phyloP scores from a whole-genome alignment of 768 basidiomycete genomes.

The Boletus tylopilopsis region DNA sequence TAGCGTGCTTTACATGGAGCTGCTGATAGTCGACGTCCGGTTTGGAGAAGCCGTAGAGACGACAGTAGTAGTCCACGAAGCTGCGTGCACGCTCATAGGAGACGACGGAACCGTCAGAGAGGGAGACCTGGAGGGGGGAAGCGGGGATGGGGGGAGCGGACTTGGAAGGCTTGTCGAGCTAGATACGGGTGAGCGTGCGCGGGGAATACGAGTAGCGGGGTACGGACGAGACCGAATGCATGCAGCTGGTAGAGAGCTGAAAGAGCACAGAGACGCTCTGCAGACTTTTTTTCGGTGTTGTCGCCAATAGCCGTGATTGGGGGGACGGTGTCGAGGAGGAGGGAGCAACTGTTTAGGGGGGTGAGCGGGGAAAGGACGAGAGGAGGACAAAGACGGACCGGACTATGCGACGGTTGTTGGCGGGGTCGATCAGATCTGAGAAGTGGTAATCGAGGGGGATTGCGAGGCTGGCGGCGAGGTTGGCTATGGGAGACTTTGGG shows the following conservation, averaged over 20 bases:
- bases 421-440: slow-evolving; percentile 11
- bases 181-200: not conserved
- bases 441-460: slow-evolving; percentile 17
- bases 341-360: slow-evolving; percentile 15
- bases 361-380: slow-evolving; percentile 3
- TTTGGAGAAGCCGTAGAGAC: slow-evolving; percentile 65
- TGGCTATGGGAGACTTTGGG: slow-evolving; percentile 51
- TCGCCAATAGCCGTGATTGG: slow-evolving; percentile 62
- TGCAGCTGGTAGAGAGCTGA: slow-evolving; percentile 72
- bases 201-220: not conserved
- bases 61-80: slow-evolving; percentile 96
- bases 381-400: slow-evolving; percentile 14
- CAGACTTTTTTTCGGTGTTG: slow-evolving; percentile 51
- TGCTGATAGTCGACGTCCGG: slow-evolving; percentile 64
- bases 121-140: slow-evolving; percentile 23
- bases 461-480: slow-evolving; percentile 28
- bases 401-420: slow-evolving; percentile 12
- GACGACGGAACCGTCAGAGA: slow-evolving; percentile 65
- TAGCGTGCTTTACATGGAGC: slow-evolving; percentile 17
- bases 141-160: not conserved
- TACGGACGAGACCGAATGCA: slow-evolving; percentile 59
- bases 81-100: slow-evolving; percentile 70
- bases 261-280: slow-evolving; percentile 73
- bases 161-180: slow-evolving; percentile 32
- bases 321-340: slow-evolving; percentile 26